These are phyloP conservation scores for Afroboletus lepidellus DNA, from an alignment of 1,284 basidiomycete species.

Conservation along the genomic window DNA sequence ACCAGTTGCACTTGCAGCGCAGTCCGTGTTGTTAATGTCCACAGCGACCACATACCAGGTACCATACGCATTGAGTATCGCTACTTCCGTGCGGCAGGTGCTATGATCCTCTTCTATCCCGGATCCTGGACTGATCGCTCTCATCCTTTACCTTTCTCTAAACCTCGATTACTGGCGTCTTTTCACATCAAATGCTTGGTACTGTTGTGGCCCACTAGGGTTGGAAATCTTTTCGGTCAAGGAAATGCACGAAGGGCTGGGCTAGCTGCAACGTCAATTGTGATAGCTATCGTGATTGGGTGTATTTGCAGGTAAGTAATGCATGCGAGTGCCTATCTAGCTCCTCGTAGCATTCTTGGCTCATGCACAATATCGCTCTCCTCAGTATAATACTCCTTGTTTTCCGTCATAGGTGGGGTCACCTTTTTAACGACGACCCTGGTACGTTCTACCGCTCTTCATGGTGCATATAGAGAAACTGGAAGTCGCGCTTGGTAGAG, in stretches of 20 bases:
- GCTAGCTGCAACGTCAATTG: conserved; percentile 60
- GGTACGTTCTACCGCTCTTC: conserved; percentile 36
- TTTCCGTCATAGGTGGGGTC: conserved; percentile 75
- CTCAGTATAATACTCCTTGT: conserved; percentile 64
- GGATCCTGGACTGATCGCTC: background rate
- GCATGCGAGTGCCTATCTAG: too few species aligned
- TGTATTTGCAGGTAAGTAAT: conserved; percentile 56
- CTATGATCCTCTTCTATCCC: conserved; percentile 1
- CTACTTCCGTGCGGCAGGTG: conserved; percentile 76
- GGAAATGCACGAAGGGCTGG: conserved; percentile 66
- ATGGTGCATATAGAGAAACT: background rate
- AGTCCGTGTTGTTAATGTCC: conserved; percentile 75
- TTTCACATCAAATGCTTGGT: background rate
- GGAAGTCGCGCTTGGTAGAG: conserved; percentile 34
- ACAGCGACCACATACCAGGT: conserved; percentile 84
- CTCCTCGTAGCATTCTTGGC: too few species aligned
- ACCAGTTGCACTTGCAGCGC: conserved; percentile 63
- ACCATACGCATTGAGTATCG: conserved; percentile 79
- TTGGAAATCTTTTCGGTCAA: conserved; percentile 83
- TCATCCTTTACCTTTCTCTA: background rate
- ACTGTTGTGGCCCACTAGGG: conserved; percentile 39
- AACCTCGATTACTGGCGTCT: background rate
- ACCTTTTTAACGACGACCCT: conserved; percentile 83
- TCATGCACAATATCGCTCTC: background rate
- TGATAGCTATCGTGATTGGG: conserved; percentile 61